A percentile compares a stretch with the other conserved stretches of the same genome.
phyloP scores from a whole-genome alignment of 2,329 filamentous ascomycete species.

The Penicillium decumbens region DNA sequence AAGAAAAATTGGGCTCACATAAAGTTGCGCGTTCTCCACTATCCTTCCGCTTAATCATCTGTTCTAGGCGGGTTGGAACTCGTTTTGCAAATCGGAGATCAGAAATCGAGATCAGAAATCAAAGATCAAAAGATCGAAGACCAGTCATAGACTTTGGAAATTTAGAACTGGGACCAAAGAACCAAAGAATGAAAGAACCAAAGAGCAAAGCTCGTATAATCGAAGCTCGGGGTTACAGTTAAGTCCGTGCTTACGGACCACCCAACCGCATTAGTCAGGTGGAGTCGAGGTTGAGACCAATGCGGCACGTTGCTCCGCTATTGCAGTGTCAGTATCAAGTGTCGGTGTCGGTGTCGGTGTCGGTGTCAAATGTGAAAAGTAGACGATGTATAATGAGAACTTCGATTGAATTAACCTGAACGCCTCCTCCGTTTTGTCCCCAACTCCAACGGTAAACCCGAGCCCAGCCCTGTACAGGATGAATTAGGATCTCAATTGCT shows the following conservation, averaged over 20 bases:
- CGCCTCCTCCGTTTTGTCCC: constrained; percentile 11
- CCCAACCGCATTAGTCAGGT: constrained; percentile 13
- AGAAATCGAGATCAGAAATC: background rate
- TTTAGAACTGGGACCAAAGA: background rate
- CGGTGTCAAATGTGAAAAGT: background rate
- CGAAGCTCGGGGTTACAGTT: background rate
- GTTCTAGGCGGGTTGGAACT: background rate
- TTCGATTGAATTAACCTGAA: background rate
- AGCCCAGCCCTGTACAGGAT: constrained; percentile 21
- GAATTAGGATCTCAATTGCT: constrained; percentile 16
- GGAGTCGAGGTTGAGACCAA: background rate
- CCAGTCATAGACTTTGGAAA: background rate
- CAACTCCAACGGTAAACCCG: constrained; percentile 14
- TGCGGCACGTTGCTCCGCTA: constrained; percentile 14
- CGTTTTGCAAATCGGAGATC: too few relatives aligned
- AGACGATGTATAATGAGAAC: background rate
- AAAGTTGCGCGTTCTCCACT: background rate
- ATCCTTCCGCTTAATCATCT: background rate
- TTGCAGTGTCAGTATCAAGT: too few relatives aligned
- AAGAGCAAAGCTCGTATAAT: constrained; percentile 1
- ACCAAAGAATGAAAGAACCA: constrained; percentile 4
- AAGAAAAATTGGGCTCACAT: background rate
- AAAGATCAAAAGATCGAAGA: background rate
- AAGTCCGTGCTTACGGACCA: constrained; percentile 3
- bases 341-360: constrained; percentile 4